Evolutionary conservation across 768 basidiomycete species (phyloP), one percentile per base, ranked within the genome.

Genomic region (Boletus barrowsii): DNA sequence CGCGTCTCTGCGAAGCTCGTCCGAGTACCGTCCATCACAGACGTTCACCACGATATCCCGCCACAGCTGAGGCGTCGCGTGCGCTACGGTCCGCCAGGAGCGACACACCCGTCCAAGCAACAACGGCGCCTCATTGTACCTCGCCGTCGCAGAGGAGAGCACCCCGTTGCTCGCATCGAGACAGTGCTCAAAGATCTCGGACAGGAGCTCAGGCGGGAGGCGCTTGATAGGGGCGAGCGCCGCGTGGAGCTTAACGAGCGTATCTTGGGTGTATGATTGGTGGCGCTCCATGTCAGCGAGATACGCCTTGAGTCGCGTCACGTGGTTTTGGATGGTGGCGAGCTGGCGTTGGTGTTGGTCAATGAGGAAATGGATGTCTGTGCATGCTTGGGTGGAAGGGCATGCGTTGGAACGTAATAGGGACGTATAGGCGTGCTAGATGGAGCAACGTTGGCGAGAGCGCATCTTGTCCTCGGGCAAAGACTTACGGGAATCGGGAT

Each of bases 51-150:
- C 46, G 22, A 67, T 32, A 44, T 63, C 56, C 10, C 43, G 57
- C 70, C 70, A 72, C 1, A 72, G 47, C 15, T 49, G 49, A 20
- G 70, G 70, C 1, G 71, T 72, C 13, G 61, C 49, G 3, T 59
- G 55, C 2, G 58, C 53, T 3, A 70, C 50, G 10, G 49, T 53
- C 9, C 69, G 62, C 69, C 71, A 72, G 0, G 56, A 20, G 46
- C 62, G 61, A 42, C 70, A 72, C 18, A 72, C 64, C 0, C 66
- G 66, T 4, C 64, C 66, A 6, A 72, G 65, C 3, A 69, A 33
- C 30, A 72, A n/a, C 1, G 69, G 71, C 0, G 65, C 63, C 10
- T 52, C 55, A 39, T 20, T 53, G 51, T 11, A 14, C 35, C 59
- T 50, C 17, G 48, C 20, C 0, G 39, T 33, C 29, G 18, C 35